A percentile compares a stretch with the other conserved stretches of the same genome.
These are phyloP conservation scores for Aureobasidium sp. DNA, from an alignment of 2,329 filamentous ascomycete species.

Conservation along the genomic window DNA sequence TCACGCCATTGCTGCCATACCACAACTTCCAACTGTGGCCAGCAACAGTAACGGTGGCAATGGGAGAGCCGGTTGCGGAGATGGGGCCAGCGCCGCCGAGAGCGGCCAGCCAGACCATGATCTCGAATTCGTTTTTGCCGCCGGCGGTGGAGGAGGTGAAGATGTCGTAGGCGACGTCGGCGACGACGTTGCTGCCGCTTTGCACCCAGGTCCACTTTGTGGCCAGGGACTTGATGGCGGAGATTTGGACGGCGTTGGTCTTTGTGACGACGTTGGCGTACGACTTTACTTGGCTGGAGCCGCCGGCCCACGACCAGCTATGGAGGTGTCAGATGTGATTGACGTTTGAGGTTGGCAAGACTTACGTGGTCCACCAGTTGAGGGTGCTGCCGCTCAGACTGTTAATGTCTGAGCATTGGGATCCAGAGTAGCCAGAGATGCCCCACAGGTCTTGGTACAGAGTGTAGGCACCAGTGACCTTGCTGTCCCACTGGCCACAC, in stretches of 20 bases:
- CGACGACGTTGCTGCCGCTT: constrained; percentile 42
- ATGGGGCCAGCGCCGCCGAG: constrained; percentile 54
- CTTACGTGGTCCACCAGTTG: constrained; percentile 39
- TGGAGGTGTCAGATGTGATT: neutral
- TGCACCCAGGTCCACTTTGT: constrained; percentile 45
- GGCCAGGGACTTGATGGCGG: constrained; percentile 35
- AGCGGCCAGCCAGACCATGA: constrained; percentile 60
- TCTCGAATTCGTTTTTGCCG: constrained; percentile 49
- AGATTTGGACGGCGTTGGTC: constrained; percentile 22
- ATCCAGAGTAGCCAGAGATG: constrained; percentile 35
- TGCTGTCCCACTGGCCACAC: constrained; percentile 27
- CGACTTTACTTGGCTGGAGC: constrained; percentile 34
- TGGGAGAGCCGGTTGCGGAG: constrained; percentile 46
- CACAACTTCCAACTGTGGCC: constrained; percentile 53
- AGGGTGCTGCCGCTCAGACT: constrained; percentile 32
- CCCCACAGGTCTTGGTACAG: constrained; percentile 42
- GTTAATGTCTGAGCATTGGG: constrained; percentile 41
- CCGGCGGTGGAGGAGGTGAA: constrained; percentile 48
- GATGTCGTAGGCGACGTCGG: constrained; percentile 56
- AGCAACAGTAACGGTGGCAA: constrained; percentile 49
- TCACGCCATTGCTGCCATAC: constrained; percentile 53
- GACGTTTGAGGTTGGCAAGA: neutral
- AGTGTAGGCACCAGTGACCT: constrained; percentile 28
- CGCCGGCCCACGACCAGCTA: constrained; percentile 24
- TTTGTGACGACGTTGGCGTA: constrained; percentile 38